Evolutionary conservation across 192 early-diverging fungal species (phyloP).

Genomic region (Rhizophagus clarus): DNA sequence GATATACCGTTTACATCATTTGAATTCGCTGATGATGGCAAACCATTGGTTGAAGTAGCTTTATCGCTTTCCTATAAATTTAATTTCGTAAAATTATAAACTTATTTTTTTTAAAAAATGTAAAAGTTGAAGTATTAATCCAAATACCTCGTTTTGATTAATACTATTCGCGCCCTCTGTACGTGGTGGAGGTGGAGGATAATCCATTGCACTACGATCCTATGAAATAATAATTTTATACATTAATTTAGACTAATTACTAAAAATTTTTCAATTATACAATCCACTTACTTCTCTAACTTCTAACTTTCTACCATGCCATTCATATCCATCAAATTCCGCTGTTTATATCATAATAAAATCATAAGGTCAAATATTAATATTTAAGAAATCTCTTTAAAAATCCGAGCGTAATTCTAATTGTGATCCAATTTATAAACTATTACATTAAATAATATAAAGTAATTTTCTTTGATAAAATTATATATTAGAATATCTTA

Average conservation of each 20-base stretch:
- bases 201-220: constrained; percentile 46
- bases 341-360: constrained; percentile 30
- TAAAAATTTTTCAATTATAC: no score
- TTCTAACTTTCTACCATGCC: constrained; percentile 45
- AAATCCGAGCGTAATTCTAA: neutral
- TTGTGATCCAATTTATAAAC: neutral
- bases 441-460: neutral
- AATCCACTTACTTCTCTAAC: constrained; percentile 42
- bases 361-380: neutral
- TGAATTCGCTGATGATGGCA: neutral
- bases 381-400: neutral
- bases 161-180: constrained; percentile 18
- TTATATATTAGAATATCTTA: constrained; percentile 22
- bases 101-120: no score
- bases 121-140: no score
- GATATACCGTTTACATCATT: constrained; percentile 9
- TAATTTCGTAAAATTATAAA: neutral
- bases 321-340: constrained; percentile 45
- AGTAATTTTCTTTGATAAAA: neutral
- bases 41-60: constrained; percentile 1
- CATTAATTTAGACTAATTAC: no score
- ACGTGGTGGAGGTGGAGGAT: constrained; percentile 33
- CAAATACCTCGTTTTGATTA: constrained; percentile 8
- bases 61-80: constrained; percentile 11
- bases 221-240: constrained; percentile 6